Evolutionary conservation across 768 basidiomycete species (phyloP), one percentile per base, ranked within the genome.

Genomic region (Mycena chlorophos): DNA sequence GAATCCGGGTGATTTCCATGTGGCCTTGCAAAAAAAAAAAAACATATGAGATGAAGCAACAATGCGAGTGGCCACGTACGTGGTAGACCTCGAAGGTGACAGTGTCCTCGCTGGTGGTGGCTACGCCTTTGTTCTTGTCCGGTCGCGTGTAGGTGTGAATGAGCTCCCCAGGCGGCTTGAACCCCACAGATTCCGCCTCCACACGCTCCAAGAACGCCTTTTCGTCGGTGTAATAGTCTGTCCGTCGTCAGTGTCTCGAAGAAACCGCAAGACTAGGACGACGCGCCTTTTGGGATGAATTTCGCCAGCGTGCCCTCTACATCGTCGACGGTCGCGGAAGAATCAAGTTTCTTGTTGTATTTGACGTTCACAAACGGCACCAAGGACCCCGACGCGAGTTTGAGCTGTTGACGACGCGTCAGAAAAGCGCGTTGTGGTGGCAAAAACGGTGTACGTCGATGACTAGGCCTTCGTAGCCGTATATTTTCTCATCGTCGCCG

Each of bases 401-500:
- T 81, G 49, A 95, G 74, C 94, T 97, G 65, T 2, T 14, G 20
- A 40, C 3, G 20, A 57, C 53, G 46, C 56, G 51, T 61, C 16
- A 26, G 16, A 56, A 42, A 42, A 22, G 14, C 26, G 19, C 22
- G 31, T 49, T 49, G 46, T n/a, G 26, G 5, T 27, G 17, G 30
- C 22, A 34, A 20, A 19, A 3, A 37, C 23, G 46, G 72, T 86
- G 58, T 66, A 97, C 94, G 67, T 96, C 85, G 63, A 98, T 87
- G 25, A 80, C 69, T 29, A 99, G 78, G 65, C 87, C 87, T 58
- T 85, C 81, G 73, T 97, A 98, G 2, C 96, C 96, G 68, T 96
- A 98, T 53, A 98, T 88, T 74, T 87, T 94, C 74, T 99, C 94
- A 51, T 96, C 90, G 65, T 98, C 93, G 50, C 96, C 96, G 67